Conservation (phyloP, 1,284 basidiomycete species). For the Cutaneotrichosporon dermatis region DNA sequence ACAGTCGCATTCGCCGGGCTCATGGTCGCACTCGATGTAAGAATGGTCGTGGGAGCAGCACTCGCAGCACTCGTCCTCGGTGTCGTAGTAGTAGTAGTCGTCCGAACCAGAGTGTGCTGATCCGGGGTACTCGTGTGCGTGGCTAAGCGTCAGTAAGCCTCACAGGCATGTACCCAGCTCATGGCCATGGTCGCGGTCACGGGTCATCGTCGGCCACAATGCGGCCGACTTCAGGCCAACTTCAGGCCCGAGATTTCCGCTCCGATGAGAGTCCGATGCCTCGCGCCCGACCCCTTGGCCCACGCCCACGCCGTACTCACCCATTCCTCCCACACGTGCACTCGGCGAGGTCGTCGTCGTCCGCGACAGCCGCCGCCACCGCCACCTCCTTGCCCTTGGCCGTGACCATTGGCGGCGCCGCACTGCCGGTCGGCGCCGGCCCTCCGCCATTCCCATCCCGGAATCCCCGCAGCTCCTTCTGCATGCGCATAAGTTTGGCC, state of each 20-base stretch:
- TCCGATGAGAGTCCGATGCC: no score
- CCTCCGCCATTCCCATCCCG: conserved; percentile 20
- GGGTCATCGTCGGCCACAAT: no score
- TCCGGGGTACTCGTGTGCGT: conserved; percentile 22
- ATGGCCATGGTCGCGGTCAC: neutral
- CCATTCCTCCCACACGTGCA: conserved; percentile 40
- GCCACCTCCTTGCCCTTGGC: conserved; percentile 33
- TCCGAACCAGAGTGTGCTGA: conserved; percentile 30
- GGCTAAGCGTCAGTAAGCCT: conserved; percentile 10
- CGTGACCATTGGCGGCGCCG: neutral
- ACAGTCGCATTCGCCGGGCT: conserved; percentile 14
- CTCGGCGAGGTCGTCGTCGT: conserved; percentile 29
- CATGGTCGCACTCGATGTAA: conserved; percentile 22
- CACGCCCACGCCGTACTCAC: conserved; percentile 13
- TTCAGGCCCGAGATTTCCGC: no score
- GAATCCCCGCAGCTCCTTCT: conserved; percentile 47
- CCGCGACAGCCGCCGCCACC: conserved; percentile 12
- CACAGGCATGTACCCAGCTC: neutral
- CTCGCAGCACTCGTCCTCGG: conserved; percentile 30
- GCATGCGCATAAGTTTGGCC: conserved; percentile 46
- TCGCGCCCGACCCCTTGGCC: no score
- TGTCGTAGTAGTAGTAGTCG: conserved; percentile 33
- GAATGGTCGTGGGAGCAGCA: conserved; percentile 29
- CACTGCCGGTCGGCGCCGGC: conserved; percentile 7
- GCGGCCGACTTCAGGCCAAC: no score